Conservation (phyloP, 192 early-diverging fungal genomes). For the Coemansia sp. region DNA sequence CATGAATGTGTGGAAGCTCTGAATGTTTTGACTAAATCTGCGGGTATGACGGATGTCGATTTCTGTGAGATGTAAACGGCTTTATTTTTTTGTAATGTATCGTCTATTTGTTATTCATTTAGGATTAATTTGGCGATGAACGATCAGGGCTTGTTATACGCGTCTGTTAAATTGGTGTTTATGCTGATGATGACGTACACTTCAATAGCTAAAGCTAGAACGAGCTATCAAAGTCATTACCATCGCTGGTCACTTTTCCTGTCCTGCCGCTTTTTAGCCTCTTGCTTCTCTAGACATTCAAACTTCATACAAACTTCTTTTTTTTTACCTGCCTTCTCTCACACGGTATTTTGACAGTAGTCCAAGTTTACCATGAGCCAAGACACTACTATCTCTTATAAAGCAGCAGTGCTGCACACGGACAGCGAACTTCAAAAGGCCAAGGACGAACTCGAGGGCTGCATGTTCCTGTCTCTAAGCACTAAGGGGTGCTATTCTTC, state of each 20-base stretch:
- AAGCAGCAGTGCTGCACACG: background rate
- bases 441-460: constrained; percentile 42
- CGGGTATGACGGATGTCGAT: constrained; percentile 16
- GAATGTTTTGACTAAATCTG: constrained; percentile 18
- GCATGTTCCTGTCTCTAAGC: constrained; percentile 35
- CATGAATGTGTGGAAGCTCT: constrained; percentile 52
- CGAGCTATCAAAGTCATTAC: too few relatives aligned
- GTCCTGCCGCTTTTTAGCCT: background rate
- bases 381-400: background rate
- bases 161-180: too few relatives aligned
- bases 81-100: background rate
- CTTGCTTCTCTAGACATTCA: background rate
- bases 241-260: background rate
- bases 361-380: too few relatives aligned
- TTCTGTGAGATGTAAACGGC: constrained; percentile 13
- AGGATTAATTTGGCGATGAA: too few relatives aligned
- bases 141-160: too few relatives aligned
- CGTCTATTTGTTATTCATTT: background rate
- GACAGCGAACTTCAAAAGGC: constrained; percentile 32
- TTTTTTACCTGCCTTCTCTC: background rate
- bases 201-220: too few relatives aligned
- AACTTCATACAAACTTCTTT: background rate
- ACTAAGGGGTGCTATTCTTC: constrained; percentile 51
- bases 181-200: too few relatives aligned
- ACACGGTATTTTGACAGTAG: background rate